phyloP scores from a whole-genome alignment of 2,329 filamentous ascomycete genomes.

The Ophiocordyceps camponoti-floridani region DNA sequence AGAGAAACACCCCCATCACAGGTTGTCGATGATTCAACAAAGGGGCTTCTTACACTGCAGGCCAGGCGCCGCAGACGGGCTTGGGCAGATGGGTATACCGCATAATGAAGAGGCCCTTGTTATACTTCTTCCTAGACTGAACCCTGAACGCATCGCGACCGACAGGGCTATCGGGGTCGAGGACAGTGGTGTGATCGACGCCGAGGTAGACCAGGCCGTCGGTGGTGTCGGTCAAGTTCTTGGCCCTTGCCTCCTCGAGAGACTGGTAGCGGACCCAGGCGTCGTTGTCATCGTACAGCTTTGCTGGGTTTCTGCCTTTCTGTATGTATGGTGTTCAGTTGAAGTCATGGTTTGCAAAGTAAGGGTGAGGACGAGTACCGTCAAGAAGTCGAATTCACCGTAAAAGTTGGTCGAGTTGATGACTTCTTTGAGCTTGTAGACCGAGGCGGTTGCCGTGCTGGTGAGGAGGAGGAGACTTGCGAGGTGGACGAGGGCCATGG shows the following conservation, averaged over 20 bases:
- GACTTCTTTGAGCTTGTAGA: conserved; percentile 2
- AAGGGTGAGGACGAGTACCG: not conserved
- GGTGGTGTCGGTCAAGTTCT: conserved; percentile 10
- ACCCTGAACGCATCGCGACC: conserved; percentile 43
- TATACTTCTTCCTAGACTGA: conserved; percentile 41
- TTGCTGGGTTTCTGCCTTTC: conserved; percentile 7
- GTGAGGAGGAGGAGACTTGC: not conserved
- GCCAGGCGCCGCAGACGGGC: conserved; percentile 49
- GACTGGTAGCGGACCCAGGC: conserved; percentile 29
- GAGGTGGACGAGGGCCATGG: not conserved
- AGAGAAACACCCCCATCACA: too few species aligned
- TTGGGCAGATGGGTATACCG: conserved; percentile 31
- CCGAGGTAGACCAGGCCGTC: conserved; percentile 16
- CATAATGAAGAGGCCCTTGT: conserved; percentile 46
- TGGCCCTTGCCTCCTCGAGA: conserved; percentile 12
- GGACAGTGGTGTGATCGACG: conserved; percentile 11
- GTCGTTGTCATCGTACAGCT: conserved; percentile 6
- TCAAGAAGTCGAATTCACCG: conserved; percentile 20
- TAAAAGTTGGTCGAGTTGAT: conserved; percentile 21
- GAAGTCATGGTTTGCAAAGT: not conserved
- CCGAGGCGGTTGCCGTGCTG: not conserved
- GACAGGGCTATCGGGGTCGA: conserved; percentile 2
- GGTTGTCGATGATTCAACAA: too few species aligned
- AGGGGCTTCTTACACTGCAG: conserved; percentile 34
- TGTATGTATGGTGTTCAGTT: not conserved